These are phyloP conservation scores for Euphorbia schlechtendalii DNA, from an alignment of 441 rosid genomes.

Conservation along the genomic window DNA sequence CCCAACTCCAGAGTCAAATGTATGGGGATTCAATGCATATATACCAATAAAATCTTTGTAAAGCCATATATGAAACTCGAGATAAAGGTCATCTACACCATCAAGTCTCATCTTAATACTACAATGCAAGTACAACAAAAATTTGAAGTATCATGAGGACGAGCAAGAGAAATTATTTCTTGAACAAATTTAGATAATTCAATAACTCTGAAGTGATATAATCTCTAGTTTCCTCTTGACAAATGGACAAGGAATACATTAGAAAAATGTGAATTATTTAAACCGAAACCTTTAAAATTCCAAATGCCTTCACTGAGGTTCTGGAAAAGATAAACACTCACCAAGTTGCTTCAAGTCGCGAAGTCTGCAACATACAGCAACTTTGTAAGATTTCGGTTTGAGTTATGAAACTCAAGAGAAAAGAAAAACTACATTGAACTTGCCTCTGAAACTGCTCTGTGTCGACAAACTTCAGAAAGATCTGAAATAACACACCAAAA, in stretches of 20 bases:
- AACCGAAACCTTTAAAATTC: background rate
- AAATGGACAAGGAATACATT: background rate
- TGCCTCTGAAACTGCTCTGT: constrained; percentile 70
- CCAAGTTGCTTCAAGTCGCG: constrained; percentile 76
- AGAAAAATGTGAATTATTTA: background rate
- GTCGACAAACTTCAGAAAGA: constrained; percentile 42
- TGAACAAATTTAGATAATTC: background rate
- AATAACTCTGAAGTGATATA: background rate
- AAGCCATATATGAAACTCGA: background rate
- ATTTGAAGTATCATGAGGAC: background rate
- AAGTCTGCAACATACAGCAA: constrained; percentile 43
- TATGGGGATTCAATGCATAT: background rate
- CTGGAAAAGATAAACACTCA: constrained; percentile 22
- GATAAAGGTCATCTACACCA: background rate
- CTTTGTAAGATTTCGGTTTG: constrained; percentile 16
- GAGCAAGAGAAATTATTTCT: background rate
- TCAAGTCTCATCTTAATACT: background rate
- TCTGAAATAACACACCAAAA: constrained; percentile 19
- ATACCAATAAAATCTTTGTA: background rate
- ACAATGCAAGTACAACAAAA: background rate
- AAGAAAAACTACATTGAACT: constrained; percentile 23
- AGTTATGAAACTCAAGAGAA: constrained; percentile 3
- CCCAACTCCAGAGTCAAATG: background rate
- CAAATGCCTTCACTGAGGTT: background rate
- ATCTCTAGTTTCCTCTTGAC: background rate